phyloP scores from a whole-genome alignment of 2,329 filamentous ascomycete genomes.

The Nemania bipapillata region DNA sequence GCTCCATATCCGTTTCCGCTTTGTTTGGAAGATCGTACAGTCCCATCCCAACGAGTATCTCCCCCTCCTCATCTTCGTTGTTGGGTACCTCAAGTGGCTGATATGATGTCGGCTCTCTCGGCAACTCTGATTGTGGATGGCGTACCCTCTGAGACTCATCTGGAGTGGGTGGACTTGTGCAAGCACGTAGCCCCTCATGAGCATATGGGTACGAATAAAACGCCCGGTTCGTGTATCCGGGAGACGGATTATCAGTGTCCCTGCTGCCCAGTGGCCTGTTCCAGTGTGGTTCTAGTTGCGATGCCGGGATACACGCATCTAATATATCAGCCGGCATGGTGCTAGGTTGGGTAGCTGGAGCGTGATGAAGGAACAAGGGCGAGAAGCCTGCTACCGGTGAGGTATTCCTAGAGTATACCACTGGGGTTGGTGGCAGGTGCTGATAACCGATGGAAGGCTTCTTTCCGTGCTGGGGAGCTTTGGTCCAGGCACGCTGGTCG shows the following conservation, averaged over 20 bases:
- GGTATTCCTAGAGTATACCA: slow-evolving; percentile 67
- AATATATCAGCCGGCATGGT: slow-evolving; percentile 56
- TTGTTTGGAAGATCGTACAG: slow-evolving; percentile 79
- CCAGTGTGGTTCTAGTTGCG: slow-evolving; percentile 50
- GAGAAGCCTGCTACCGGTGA: slow-evolving; percentile 68
- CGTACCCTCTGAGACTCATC: slow-evolving; percentile 67
- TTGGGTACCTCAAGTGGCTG: slow-evolving; percentile 63
- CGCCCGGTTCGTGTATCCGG: slow-evolving; percentile 44
- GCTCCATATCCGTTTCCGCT: slow-evolving; percentile 59
- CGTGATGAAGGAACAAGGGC: slow-evolving; percentile 62
- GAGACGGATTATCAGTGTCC: slow-evolving; percentile 51
- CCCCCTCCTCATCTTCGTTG: slow-evolving; percentile 68
- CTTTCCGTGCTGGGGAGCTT: slow-evolving; percentile 55
- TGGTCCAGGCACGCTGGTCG: slow-evolving; percentile 55
- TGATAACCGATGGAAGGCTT: slow-evolving; percentile 57
- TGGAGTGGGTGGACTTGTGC: slow-evolving; percentile 68
- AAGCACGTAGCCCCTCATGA: slow-evolving; percentile 57
- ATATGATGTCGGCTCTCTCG: slow-evolving; percentile 63
- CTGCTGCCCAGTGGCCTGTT: slow-evolving; percentile 44
- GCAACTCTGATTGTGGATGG: slow-evolving; percentile 59
- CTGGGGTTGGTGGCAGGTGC: slow-evolving; percentile 64
- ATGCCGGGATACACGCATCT: slow-evolving; percentile 54
- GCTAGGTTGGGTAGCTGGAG: slow-evolving; percentile 46
- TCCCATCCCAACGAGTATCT: slow-evolving; percentile 83
- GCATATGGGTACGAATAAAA: slow-evolving; percentile 61